Conservation (phyloP, 805 yeast species). For the Starmerella floricola region DNA sequence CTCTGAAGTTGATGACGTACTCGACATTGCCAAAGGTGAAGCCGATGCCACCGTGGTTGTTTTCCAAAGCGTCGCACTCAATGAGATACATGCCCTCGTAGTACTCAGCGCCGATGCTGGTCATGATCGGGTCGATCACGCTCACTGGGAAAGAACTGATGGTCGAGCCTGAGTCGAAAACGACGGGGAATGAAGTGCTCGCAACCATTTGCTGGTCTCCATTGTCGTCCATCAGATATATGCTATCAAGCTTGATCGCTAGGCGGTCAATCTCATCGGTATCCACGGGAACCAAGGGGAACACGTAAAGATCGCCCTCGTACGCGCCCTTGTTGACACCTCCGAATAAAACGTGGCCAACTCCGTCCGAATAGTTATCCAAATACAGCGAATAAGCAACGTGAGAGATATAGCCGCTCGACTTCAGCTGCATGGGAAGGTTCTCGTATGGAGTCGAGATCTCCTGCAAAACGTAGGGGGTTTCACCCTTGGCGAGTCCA, state of each 20-base stretch:
- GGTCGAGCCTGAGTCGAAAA: conserved; percentile 20
- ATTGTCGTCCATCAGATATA: neutral
- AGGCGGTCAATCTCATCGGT: conserved; percentile 5
- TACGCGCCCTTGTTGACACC: conserved; percentile 43
- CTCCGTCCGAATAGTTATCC: conserved; percentile 24
- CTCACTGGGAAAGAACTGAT: conserved; percentile 21
- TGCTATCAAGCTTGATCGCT: conserved; percentile 12
- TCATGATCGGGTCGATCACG: conserved; percentile 17
- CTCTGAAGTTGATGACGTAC: conserved; percentile 7
- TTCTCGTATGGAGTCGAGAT: conserved; percentile 27
- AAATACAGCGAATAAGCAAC: conserved; percentile 40
- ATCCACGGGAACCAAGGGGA: conserved; percentile 15
- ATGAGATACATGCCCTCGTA: conserved; percentile 28
- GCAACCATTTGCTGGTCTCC: conserved; percentile 1
- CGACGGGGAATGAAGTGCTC: conserved; percentile 3
- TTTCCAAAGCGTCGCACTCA: conserved; percentile 6
- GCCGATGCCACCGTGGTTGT: conserved; percentile 1
- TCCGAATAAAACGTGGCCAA: conserved; percentile 35
- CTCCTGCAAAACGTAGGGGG: conserved; percentile 4
- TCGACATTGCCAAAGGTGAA: conserved; percentile 14
- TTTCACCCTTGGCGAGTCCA: conserved; percentile 27
- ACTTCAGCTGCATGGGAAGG: conserved; percentile 28
- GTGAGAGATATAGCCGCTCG: conserved; percentile 32
- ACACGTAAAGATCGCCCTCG: conserved; percentile 33
- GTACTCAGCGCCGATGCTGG: conserved; percentile 32